Base-by-base conservation (phyloP, 78 protist genomes). In the slime mould (Dictyostelium discoideum) region DNA sequence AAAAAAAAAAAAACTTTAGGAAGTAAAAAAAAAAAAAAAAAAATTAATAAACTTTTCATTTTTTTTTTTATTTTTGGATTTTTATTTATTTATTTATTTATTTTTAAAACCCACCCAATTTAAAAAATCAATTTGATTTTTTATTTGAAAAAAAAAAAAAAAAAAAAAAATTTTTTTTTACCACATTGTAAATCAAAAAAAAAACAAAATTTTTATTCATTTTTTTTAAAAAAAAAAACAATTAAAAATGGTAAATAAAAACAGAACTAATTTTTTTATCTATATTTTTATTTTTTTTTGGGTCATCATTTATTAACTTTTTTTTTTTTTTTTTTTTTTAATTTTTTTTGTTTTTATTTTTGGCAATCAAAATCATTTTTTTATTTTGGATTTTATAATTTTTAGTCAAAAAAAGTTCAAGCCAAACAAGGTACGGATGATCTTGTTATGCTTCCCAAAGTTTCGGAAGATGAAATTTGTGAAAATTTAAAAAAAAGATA, bases 381-480 rank as follows among this genome's bases (percentile, higher is more conserved):
- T 22, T n/a, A 9, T 26, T 77, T 40, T 39, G 40, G 16, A 20
- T 76, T 39, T n/a, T 76, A 40, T 39, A 40, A 77, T 13, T 74
- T 73, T 8, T 54, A 92, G 96, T 87, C 93, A 60, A 93, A 93
- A 42, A 93, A 93, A 87, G 92, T 87, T 76, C 93, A 87, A 72
- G 96, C 96, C 18, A 93, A 93, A 40, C 96, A 96, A 81, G 98
- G 98, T 20, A 97, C 97, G 83, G 98, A 97, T 76, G 98, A 98
- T 94, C 90, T 98, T 57, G 98, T 98, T 72, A 78, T 97, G 94
- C 95, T 98, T 39, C 96, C 97, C 3, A 93, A 85, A 94, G 57
- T 98, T 73, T 85, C 95, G 37, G 98, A 95, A 85, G 97, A 92
- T 22, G 97, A 85, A 65, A 95, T 98, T 37, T 86, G 88, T 8